Evolutionary conservation across 139 green algal species (phyloP), one percentile per base, ranked within the genome.

Genomic region (Zygnema circumcarinatum): DNA sequence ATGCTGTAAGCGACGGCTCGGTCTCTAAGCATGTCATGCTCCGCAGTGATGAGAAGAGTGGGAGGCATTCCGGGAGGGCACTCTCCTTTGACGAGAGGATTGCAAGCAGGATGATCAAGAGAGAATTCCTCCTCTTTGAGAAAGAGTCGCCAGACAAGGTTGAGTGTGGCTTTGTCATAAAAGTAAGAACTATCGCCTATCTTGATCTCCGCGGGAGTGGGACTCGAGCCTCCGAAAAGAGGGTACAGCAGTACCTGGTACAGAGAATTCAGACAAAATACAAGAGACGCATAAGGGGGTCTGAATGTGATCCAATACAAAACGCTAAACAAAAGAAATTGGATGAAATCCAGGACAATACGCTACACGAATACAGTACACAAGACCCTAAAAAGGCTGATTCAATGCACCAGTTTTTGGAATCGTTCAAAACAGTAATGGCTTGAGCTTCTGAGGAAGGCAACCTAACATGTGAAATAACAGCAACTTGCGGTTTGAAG

Each of bases 201-300:
- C 67, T 83, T 87, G 33, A 83, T 53, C 38, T 87, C 81, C 0
- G 67, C 41, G 0, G 81, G 67, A 42, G 81, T 87, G 21, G 67
- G 67, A 42, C 32, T 80, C 40, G 29, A 33, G 22, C 81, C 81
- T 22, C 67, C 81, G 2, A 87, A 87, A 0, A 87, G 67, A 47
- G 81, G 81, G 67, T 87, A 87, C 36, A 87, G 32, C 20, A 81
- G 81, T 31, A 87, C 81, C 81, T 87, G 79, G 20, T 7, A 73
- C 35, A 78, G 16, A 41, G 16, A 11, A 78, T 25, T 31, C 56
- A 72, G 56, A 25, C 56, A 72, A 72, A 31, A 29, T 25, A 31
- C 25, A 72, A 29, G 29, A 29, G 25, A 72, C 25, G 56, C 29
- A 31, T 25, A 29, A 72, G 56, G 56, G 56, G 29, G 56, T 25